Percentiles rank a stretch among this genome's conserved stretches.
phyloP scores from a whole-genome alignment of 2,329 filamentous ascomycete species.

The Clarireedia hainanense region DNA sequence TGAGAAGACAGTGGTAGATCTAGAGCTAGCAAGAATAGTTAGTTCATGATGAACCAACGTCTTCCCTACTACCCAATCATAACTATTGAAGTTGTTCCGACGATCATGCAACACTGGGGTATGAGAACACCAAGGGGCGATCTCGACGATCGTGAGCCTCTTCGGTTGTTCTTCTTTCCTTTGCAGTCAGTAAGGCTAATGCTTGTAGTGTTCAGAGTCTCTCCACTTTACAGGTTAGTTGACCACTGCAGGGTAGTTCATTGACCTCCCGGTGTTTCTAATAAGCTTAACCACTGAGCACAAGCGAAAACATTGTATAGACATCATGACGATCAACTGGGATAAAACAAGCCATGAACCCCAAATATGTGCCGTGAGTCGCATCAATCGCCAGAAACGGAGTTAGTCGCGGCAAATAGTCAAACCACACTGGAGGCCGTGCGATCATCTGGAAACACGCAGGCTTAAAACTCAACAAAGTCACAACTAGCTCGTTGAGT shows the following conservation, averaged over 20 bases:
- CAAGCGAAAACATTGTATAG: constrained; percentile 4
- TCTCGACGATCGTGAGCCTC: neutral
- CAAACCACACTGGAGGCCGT: neutral
- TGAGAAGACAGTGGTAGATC: neutral
- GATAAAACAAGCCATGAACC: neutral
- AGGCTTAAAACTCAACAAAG: neutral
- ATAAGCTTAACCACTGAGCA: neutral
- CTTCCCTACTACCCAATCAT: neutral
- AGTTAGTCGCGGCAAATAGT: neutral
- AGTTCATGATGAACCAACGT: neutral
- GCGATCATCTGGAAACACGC: neutral
- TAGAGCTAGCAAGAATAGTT: neutral
- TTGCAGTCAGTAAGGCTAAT: constrained; percentile 1
- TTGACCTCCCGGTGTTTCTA: neutral
- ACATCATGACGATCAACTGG: neutral
- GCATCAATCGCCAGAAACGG: neutral
- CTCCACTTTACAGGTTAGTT: neutral
- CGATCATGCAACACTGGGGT: neutral
- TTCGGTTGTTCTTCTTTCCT: constrained; percentile 4
- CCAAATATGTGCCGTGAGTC: neutral
- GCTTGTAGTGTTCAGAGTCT: constrained; percentile 2
- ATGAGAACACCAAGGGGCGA: neutral
- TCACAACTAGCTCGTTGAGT: neutral
- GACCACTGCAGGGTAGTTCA: neutral
- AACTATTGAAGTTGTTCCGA: neutral